These are phyloP conservation scores for Coprinellus micaceus DNA, from an alignment of 768 basidiomycete species.

Conservation along the genomic window DNA sequence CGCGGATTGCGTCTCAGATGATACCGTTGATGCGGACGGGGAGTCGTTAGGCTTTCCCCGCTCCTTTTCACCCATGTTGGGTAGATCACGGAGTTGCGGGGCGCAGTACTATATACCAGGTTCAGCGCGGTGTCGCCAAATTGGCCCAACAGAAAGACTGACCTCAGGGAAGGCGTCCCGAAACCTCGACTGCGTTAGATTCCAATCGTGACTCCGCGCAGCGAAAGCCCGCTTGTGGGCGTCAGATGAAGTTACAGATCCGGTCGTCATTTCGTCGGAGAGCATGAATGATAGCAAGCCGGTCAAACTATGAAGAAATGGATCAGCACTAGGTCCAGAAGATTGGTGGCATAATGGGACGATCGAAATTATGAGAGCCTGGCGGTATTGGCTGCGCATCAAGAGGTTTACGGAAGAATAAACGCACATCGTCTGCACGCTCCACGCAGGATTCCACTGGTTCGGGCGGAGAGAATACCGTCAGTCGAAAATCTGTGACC, in stretches of 20 bases:
- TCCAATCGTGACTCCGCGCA: constrained; percentile 79
- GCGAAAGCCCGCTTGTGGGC: constrained; percentile 78
- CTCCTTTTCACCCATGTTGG: constrained; percentile 90
- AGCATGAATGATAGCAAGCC: constrained; percentile 94
- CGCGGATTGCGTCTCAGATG: constrained; percentile 8
- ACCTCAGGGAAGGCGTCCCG: constrained; percentile 88
- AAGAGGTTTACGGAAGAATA: constrained; percentile 9
- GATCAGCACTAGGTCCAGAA: constrained; percentile 10
- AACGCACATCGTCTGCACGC: constrained; percentile 87
- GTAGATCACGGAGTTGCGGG: constrained; percentile 64
- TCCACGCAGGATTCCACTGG: constrained; percentile 97
- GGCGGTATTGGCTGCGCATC: too few relatives aligned
- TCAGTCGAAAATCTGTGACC: background rate
- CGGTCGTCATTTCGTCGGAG: constrained; percentile 95
- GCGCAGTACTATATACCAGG: constrained; percentile 58
- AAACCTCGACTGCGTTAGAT: constrained; percentile 74
- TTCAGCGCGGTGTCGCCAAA: background rate
- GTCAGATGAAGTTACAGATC: constrained; percentile 78
- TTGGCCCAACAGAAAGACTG: constrained; percentile 25
- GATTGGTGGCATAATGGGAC: constrained; percentile 7
- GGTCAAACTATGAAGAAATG: constrained; percentile 62
- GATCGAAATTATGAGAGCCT: background rate
- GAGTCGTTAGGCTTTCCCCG: constrained; percentile 45
- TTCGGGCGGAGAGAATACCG: constrained; percentile 6
- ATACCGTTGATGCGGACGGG: constrained; percentile 10